These are phyloP conservation scores for Diversispora epigaea DNA, from an alignment of 192 early-diverging fungal species.

Conservation along the genomic window DNA sequence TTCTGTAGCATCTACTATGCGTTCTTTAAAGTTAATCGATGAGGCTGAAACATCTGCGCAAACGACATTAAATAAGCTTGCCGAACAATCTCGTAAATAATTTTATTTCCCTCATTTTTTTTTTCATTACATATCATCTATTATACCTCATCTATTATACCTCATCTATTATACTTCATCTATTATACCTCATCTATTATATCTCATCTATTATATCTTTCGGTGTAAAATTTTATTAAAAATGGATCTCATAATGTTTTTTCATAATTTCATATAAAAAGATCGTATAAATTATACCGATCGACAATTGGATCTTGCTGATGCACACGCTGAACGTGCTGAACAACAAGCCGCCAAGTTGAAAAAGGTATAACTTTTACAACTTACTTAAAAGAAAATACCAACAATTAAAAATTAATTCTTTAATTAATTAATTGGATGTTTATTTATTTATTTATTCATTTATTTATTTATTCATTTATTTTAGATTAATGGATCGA, in stretches of 20 bases:
- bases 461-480: neutral
- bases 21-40: conserved; percentile 60
- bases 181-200: neutral
- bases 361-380: conserved; percentile 39
- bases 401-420: neutral
- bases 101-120: neutral
- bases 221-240: neutral
- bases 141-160: neutral
- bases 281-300: conserved; percentile 54
- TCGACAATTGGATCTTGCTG: conserved; percentile 64
- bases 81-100: conserved; percentile 62
- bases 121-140: neutral
- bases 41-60: conserved; percentile 60
- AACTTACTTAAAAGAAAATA: neutral
- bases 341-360: conserved; percentile 54
- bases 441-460: no score
- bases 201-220: neutral
- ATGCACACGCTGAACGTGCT: conserved; percentile 57
- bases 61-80: conserved; percentile 63
- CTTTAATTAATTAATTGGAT: no score
- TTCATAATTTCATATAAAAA: neutral
- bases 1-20: conserved; percentile 65
- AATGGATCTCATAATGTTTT: no score
- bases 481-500: conserved; percentile 63
- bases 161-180: neutral